Evolutionary conservation across 106 monocot species (phyloP).

Genomic region (Dendrobium officinale): DNA sequence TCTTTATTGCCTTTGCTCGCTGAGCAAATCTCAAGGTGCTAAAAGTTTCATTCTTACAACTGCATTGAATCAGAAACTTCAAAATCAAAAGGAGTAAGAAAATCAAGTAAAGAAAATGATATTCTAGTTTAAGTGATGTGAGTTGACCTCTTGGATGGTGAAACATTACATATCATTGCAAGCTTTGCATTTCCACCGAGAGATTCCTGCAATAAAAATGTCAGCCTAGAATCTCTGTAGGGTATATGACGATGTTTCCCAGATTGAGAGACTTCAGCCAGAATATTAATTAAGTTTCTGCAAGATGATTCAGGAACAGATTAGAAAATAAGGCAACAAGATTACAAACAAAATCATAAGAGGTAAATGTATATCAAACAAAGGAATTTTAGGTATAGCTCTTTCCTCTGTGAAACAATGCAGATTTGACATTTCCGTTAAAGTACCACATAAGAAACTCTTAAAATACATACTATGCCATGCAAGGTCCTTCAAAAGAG

Average conservation of each 20-base stretch:
- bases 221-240: slow-evolving; percentile 82
- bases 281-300: slow-evolving; percentile 84
- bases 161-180: slow-evolving; percentile 84
- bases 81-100: slow-evolving; percentile 1
- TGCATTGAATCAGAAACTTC: slow-evolving; percentile 16
- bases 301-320: background rate
- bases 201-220: slow-evolving; percentile 87
- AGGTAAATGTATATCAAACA: too few species aligned
- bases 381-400: too few species aligned
- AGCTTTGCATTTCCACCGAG: slow-evolving; percentile 94
- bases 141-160: slow-evolving; percentile 60
- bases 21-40: slow-evolving; percentile 88
- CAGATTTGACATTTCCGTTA: too few species aligned
- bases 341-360: too few species aligned
- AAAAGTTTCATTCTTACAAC: slow-evolving; percentile 75
- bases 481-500: too few species aligned
- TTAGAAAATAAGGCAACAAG: too few species aligned
- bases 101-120: background rate
- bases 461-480: too few species aligned
- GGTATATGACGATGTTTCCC: slow-evolving; percentile 88
- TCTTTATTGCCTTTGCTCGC: slow-evolving; percentile 78
- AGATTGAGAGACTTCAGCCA: slow-evolving; percentile 74
- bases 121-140: background rate
- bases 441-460: too few species aligned
- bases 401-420: too few species aligned